phyloP scores from a whole-genome alignment of 139 green algal genomes.

The Pseudopediastrum boryanum region DNA sequence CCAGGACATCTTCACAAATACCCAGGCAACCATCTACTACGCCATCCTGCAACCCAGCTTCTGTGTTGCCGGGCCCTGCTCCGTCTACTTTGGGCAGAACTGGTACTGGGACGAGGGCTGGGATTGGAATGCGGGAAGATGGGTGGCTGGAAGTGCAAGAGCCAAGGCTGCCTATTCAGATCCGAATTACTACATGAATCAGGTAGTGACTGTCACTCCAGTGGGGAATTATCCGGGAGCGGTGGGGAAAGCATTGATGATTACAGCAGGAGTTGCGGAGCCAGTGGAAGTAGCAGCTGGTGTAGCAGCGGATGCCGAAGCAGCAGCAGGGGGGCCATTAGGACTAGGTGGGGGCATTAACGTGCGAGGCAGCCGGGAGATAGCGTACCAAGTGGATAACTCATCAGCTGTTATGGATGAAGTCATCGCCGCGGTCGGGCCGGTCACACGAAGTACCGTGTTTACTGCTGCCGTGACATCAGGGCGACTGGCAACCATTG shows the following conservation, averaged over 20 bases:
- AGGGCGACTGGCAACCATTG: no score
- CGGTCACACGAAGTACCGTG: no score
- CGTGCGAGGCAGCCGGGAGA: no score
- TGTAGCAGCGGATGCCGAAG: neutral
- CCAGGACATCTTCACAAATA: neutral
- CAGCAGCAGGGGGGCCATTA: neutral
- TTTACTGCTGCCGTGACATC: no score
- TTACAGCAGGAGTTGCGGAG: slow-evolving; percentile 5
- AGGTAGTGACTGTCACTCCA: no score
- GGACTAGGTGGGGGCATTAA: neutral
- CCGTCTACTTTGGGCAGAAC: slow-evolving; percentile 13
- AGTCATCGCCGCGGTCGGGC: no score
- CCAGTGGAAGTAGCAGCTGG: neutral
- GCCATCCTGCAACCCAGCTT: slow-evolving; percentile 12
- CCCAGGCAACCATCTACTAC: slow-evolving; percentile 21
- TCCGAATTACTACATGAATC: slow-evolving; percentile 29
- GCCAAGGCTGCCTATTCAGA: slow-evolving; percentile 11
- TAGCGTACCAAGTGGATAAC: no score
- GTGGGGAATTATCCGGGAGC: no score
- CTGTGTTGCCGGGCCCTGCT: slow-evolving; percentile 19
- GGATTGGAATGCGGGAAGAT: slow-evolving; percentile 22
- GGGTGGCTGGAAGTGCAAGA: slow-evolving; percentile 9
- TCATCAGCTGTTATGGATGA: no score
- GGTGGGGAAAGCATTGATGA: no score
- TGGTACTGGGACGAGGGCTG: slow-evolving; percentile 32